Percentiles rank a stretch among this genome's conserved stretches.
Conservation (phyloP, 2,329 filamentous ascomycete species). For the Neoarthrinium moseri region DNA sequence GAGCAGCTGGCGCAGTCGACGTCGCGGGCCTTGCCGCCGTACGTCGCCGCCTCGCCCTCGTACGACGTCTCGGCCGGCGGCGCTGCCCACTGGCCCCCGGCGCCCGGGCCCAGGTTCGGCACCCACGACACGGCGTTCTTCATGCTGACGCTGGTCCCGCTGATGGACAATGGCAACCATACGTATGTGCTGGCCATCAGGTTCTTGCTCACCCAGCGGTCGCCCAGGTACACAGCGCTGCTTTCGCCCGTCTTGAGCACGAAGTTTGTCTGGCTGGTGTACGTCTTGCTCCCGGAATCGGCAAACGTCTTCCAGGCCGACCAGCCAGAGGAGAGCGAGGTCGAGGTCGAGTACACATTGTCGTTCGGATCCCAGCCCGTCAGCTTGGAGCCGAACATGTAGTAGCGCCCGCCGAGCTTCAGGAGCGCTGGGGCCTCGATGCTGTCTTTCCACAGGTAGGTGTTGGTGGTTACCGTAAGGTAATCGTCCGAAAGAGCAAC, state of each 20-base stretch:
- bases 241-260: constrained; percentile 43
- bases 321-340: constrained; percentile 58
- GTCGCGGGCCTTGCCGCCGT: constrained; percentile 42
- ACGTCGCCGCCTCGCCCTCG: constrained; percentile 48
- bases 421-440: constrained; percentile 63
- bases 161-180: constrained; percentile 59
- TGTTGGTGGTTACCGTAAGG: constrained; percentile 44
- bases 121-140: constrained; percentile 56
- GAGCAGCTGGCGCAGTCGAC: constrained; percentile 32
- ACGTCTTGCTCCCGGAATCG: constrained; percentile 54
- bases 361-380: constrained; percentile 62
- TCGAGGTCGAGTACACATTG: constrained; percentile 60
- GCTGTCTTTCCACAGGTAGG: constrained; percentile 50
- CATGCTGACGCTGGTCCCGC: constrained; percentile 48
- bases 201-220: constrained; percentile 62
- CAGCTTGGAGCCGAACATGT: constrained; percentile 60
- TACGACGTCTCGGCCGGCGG: constrained; percentile 43
- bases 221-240: constrained; percentile 61
- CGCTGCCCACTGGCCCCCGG: no score
- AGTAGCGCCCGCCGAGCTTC: constrained; percentile 61
- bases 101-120: constrained; percentile 39
- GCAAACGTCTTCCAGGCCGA: constrained; percentile 58
- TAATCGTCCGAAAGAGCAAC: constrained; percentile 56
- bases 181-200: constrained; percentile 61
- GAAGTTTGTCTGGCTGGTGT: constrained; percentile 58